Evolutionary conservation across 2,329 filamentous ascomycete species (phyloP), one percentile per base, ranked within the genome.

Genomic region (Xylaria multiplex): DNA sequence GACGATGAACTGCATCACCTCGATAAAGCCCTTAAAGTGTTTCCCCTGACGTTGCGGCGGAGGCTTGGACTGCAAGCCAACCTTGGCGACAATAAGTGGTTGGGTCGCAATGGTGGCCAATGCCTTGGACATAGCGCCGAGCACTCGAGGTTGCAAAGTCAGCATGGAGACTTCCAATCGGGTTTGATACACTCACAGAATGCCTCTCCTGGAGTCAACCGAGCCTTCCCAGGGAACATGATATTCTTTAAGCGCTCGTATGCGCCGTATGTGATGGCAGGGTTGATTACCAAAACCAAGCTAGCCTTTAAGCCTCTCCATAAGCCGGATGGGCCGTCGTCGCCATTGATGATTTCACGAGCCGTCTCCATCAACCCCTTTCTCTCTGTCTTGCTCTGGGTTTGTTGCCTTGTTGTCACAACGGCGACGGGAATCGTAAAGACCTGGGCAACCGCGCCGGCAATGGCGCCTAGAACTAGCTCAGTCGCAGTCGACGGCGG

Each of bases 371-470:
- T 74, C 68, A 99, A 84, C 19, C 93, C 92, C 80, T 96, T 97
- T 77, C 91, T 90, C 71, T 98, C 93, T 27, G 82, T 84, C 79
- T 93, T 96, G 62, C 85, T 87, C 77, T 97, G 93, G 22, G 96
- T 99, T 80, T 99, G 96, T 79, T 99, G 96, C 59, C 96, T 88
- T 32, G 96, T 98, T 7, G 96, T 99, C 57, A 99, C 89, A 16
- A 99, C 96, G 1, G 96, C 91, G 14, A 99, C 93, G 0, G 96
- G 96, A 63, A 99, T 98, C 11, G 96, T 99, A 81, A 97, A 98
- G 30, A 97, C 81, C 81, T 99, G 96, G 24, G 96, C 96, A 59
- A 98, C 79, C 16, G 96, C 96, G 60, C 96, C 96, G 1, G 96
- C 92, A 45, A 93, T 81, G 11, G 96, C 96, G 52, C 96, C 96